Evolutionary conservation across 2,329 filamentous ascomycete genomes (phyloP), one percentile per base, ranked within the genome.

Genomic region (Ustulina deusta): DNA sequence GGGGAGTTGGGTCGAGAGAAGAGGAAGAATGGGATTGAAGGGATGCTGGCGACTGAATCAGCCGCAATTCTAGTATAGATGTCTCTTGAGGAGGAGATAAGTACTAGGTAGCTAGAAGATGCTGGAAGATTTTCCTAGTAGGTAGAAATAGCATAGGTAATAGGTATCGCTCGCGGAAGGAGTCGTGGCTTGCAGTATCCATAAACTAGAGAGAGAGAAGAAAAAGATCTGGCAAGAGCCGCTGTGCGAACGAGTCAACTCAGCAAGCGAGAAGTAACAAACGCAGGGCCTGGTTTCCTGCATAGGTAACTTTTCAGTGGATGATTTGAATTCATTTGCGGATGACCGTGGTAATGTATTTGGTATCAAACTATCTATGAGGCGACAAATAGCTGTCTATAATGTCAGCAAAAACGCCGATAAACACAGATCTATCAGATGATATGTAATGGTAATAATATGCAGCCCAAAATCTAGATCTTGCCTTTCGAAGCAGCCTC

Each of bases 401-500:
- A 59, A 52, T 40, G 61, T 64, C 57, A 66, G 56, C 61, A 51
- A 25, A 58, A 61, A 59, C 27, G 57, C 58, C 38, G 51, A 56
- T 46, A 15, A 44, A 44, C 40, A 46, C 40, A 63, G 49, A 65
- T 68, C 55, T 69, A 67, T 59, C 40, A 40, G 42, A 51, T 60
- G 27, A 55, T 36, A 42, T 38, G 17, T 54, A 34, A 49, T 36
- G 13, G 25, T 32, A 17, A 68, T 48, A 38, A 32, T 56, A 49
- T 20, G 44, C 15, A 29, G n/a, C 60, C 61, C 42, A 55, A 42
- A 58, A 48, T 72, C 68, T 73, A 78, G 27, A 75, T 66, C 70
- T 75, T 78, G 66, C 73, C 77, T 65, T 76, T 68, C 29, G 74
- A 13, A 38, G 51, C 20, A n/a, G 78, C 78, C 66, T 79, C 77